These are phyloP conservation scores for Allantophomopsis cytisporea DNA, from an alignment of 2,329 filamentous ascomycete genomes.

Conservation along the genomic window DNA sequence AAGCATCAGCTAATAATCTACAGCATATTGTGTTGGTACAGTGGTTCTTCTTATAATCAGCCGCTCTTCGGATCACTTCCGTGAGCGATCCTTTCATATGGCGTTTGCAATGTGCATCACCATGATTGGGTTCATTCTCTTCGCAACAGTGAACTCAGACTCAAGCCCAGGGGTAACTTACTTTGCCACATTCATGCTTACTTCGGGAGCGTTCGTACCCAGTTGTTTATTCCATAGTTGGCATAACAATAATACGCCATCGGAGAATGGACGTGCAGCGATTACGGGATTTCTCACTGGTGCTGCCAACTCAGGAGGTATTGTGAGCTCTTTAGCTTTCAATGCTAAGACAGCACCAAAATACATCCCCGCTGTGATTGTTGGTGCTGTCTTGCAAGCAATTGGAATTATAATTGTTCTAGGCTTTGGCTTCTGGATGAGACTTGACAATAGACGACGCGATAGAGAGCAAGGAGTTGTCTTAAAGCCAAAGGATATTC, in stretches of 20 bases:
- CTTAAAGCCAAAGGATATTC: slow-evolving; percentile 22
- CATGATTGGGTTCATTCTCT: slow-evolving; percentile 27
- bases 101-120: slow-evolving; percentile 23
- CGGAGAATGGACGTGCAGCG: slow-evolving; percentile 32
- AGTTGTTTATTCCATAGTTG: slow-evolving; percentile 31
- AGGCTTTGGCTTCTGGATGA: slow-evolving; percentile 29
- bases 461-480: slow-evolving; percentile 21
- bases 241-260: slow-evolving; percentile 38
- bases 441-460: slow-evolving; percentile 24
- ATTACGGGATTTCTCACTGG: slow-evolving; percentile 32
- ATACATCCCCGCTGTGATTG: slow-evolving; percentile 31
- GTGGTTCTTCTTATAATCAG: slow-evolving; percentile 28
- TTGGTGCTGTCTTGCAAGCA: slow-evolving; percentile 26
- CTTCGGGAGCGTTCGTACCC: slow-evolving; percentile 29
- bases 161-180: slow-evolving; percentile 28
- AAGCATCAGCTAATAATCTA: no score
- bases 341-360: slow-evolving; percentile 31
- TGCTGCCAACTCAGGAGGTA: slow-evolving; percentile 32
- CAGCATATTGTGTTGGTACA: slow-evolving; percentile 28
- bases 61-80: slow-evolving; percentile 27
- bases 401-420: slow-evolving; percentile 25
- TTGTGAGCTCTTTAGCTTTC: slow-evolving; percentile 29
- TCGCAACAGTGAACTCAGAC: slow-evolving; percentile 26
- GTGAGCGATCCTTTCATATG: slow-evolving; percentile 32
- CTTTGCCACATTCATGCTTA: slow-evolving; percentile 34